Percentiles rank a stretch among this genome's conserved stretches.
phyloP scores from a whole-genome alignment of 2,329 filamentous ascomycete species.

The Xylaria sp. region DNA sequence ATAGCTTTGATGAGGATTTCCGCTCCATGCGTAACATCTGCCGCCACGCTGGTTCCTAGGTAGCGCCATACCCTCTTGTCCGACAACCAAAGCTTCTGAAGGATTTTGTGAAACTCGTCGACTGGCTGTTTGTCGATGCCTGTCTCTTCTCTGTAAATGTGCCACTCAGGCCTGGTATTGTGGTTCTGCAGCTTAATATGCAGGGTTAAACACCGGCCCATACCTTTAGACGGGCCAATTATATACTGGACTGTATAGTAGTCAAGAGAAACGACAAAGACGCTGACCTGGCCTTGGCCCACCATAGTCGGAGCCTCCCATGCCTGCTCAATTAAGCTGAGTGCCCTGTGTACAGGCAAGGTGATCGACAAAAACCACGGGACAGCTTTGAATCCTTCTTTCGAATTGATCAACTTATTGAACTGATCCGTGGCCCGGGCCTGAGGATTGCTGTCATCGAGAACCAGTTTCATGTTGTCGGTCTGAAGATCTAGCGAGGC shows the following conservation, averaged over 20 bases:
- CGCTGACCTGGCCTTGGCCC: slow-evolving; percentile 54
- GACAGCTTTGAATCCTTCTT: slow-evolving; percentile 56
- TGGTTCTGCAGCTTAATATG: slow-evolving; percentile 58
- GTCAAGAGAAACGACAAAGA: slow-evolving; percentile 61
- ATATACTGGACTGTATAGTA: slow-evolving; percentile 63
- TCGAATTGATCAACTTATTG: slow-evolving; percentile 53
- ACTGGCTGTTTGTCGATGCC: slow-evolving; percentile 33
- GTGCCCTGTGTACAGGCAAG: slow-evolving; percentile 66
- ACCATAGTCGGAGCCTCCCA: slow-evolving; percentile 53
- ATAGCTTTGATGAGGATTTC: slow-evolving; percentile 53
- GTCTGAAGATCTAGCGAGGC: slow-evolving; percentile 64
- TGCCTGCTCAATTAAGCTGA: slow-evolving; percentile 64
- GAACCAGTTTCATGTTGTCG: slow-evolving; percentile 60
- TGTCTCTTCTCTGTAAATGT: slow-evolving; percentile 48
- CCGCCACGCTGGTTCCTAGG: slow-evolving; percentile 49
- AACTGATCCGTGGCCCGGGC: slow-evolving; percentile 65
- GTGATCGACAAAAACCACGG: slow-evolving; percentile 63
- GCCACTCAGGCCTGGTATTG: slow-evolving; percentile 58
- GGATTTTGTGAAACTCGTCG: slow-evolving; percentile 39
- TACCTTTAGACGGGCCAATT: slow-evolving; percentile 41
- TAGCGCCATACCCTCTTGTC: slow-evolving; percentile 38
- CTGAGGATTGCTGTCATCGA: slow-evolving; percentile 71
- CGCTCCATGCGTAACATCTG: slow-evolving; percentile 48
- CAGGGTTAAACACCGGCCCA: slow-evolving; percentile 51
- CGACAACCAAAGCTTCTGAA: slow-evolving; percentile 39